Base-by-base conservation (phyloP, 441 rosid species). In the Codiaeum variegatum region DNA sequence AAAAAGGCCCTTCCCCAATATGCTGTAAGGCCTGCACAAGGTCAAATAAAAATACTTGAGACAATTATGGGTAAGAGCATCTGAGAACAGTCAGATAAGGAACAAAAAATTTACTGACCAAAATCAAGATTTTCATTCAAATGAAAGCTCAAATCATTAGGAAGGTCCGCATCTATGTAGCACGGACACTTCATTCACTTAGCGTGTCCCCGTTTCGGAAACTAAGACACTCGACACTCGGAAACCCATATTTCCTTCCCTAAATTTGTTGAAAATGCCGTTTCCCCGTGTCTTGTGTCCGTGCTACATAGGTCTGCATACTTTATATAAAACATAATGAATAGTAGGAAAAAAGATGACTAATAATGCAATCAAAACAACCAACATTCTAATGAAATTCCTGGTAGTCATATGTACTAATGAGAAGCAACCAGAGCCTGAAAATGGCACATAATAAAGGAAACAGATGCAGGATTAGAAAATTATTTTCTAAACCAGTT, bases 1-100 rank as follows among this genome's bases (percentile, higher is more conserved):
- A 63, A 89, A 75, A 77, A 94, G 90, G 76, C 94, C 86, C 81
- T 92, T 94, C 49, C 88, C 91, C 66, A 92, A 75, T 75, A 91
- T 86, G 24, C 83, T 78, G 80, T 52, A 77, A 38, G 94, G 97
- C 85, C 98, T 94, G 87, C 73, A 79, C 61, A 58, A 73, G 69
- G 60, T 67, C 66, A 70, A 78, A 74, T 18, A 54, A 19, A 59
- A 69, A 28, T 13, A 64, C 21, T 49, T 66, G 46, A 80, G 65
- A 42, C 34, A 29, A 32, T 15, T 1, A 46, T 42, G 28, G 2
- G 56, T 32, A 18, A 6, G 23, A 70, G 21, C 74, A 51, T 2
- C 42, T 21, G 4, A 2, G 5, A 49, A 21, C 4, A 49, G 54
- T 16, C 1, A 18, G 21, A 49, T 49, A 52, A 52, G 29, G 65